A percentile compares a stretch with the other conserved stretches of the same genome.
Conservation (phyloP, 345 rosid genomes). For the Pistacia vera region DNA sequence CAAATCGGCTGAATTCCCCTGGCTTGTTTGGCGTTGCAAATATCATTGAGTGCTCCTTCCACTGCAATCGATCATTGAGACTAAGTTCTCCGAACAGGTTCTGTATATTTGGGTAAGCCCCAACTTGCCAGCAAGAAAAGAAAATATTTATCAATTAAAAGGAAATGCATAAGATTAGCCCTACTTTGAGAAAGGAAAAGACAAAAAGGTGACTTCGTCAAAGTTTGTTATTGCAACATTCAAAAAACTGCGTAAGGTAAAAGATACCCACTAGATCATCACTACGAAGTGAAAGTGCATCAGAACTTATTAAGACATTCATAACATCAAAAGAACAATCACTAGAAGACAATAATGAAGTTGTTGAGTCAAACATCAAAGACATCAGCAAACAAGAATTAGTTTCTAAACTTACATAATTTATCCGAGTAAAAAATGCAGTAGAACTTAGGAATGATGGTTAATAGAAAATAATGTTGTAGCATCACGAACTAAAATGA, state of each 20-base stretch:
- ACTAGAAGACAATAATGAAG: background rate
- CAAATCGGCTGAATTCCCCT: conserved; percentile 94
- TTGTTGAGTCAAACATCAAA: background rate
- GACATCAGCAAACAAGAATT: background rate
- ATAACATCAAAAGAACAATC: background rate
- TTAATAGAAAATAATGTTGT: background rate
- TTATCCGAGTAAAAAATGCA: conserved; percentile 48
- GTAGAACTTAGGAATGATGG: background rate
- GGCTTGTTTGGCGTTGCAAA: conserved; percentile 98
- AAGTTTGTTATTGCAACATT: background rate
- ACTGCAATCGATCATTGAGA: conserved; percentile 82
- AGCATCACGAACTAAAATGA: too few relatives aligned
- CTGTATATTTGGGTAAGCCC: conserved; percentile 95
- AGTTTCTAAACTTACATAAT: conserved; percentile 57
- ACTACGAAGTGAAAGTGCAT: background rate
- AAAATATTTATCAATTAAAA: conserved; percentile 13
- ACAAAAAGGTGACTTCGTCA: conserved; percentile 1
- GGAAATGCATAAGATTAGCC: background rate
- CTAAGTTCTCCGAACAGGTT: conserved; percentile 94
- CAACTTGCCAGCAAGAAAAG: conserved; percentile 55
- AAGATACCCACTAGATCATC: background rate
- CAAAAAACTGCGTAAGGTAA: background rate
- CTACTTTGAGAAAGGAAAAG: background rate
- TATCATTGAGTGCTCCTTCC: conserved; percentile 99
- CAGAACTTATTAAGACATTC: background rate